Conservation (phyloP, 2,329 filamentous ascomycete species). For the Colletotrichum australisinense region DNA sequence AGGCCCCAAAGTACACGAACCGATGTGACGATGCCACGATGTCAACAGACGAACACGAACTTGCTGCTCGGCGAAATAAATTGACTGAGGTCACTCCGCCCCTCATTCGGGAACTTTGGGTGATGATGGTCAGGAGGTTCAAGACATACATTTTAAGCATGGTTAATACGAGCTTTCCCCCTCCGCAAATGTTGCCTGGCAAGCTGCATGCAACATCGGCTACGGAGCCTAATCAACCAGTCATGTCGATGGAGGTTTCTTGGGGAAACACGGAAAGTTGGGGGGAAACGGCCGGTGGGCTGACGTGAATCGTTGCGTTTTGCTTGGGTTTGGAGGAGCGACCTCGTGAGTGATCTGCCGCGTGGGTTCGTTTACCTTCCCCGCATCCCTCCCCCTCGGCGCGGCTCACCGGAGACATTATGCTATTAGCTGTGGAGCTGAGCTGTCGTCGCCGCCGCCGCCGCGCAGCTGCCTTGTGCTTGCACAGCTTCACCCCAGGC, state of each 20-base stretch:
- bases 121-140: background rate
- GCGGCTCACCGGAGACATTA: conserved; percentile 12
- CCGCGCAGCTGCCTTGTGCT: background rate
- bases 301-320: background rate
- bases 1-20: background rate
- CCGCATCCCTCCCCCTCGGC: conserved; percentile 15
- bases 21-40: conserved; percentile 2
- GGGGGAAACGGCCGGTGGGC: background rate
- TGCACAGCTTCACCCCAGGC: background rate
- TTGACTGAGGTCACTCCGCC: background rate
- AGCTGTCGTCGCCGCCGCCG: background rate
- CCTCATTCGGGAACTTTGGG: background rate
- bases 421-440: background rate
- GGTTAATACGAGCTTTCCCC: conserved; percentile 23
- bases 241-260: background rate
- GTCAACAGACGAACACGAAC: conserved; percentile 10
- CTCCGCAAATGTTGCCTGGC: background rate
- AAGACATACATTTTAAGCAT: background rate
- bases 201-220: conserved; percentile 26
- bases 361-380: background rate
- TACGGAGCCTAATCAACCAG: background rate
- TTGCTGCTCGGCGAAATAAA: background rate
- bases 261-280: background rate
- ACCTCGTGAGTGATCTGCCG: conserved; percentile 5
- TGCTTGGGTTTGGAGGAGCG: background rate